phyloP scores from a whole-genome alignment of 805 yeast species.

The Metschnikowia borealis region DNA sequence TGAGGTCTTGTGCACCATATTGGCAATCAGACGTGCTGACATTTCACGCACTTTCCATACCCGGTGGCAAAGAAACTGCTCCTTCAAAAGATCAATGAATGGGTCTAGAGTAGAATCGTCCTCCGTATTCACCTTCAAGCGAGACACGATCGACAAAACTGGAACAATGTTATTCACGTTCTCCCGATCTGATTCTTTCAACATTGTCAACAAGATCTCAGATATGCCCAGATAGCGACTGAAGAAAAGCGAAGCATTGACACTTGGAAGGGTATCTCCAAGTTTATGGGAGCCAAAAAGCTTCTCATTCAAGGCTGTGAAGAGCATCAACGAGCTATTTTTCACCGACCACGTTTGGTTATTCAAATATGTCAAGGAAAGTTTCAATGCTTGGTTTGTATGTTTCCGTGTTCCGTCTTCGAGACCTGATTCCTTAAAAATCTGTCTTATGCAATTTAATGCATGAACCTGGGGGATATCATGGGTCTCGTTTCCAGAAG shows the following conservation, averaged over 20 bases:
- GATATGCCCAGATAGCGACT: conserved; percentile 54
- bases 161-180: conserved; percentile 63
- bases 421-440: conserved; percentile 70
- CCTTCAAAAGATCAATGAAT: conserved; percentile 38
- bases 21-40: conserved; percentile 68
- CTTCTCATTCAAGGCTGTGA: conserved; percentile 76
- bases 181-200: conserved; percentile 22
- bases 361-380: conserved; percentile 61
- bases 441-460: conserved; percentile 72
- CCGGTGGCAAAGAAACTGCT: conserved; percentile 42
- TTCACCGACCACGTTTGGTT: conserved; percentile 79
- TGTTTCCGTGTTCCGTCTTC: conserved; percentile 34
- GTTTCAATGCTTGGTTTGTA: conserved; percentile 49
- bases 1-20: conserved; percentile 31
- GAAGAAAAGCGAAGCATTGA: conserved; percentile 68
- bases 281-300: conserved; percentile 61
- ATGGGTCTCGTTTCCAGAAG: conserved; percentile 46
- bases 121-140: conserved; percentile 59
- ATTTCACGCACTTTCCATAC: conserved; percentile 86
- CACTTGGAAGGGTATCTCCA: conserved; percentile 29
- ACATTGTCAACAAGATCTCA: conserved; percentile 42
- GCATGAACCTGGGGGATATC: conserved; percentile 95
- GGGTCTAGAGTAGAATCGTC: conserved; percentile 45
- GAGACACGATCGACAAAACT: conserved; percentile 64
- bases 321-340: conserved; percentile 91